phyloP scores from a whole-genome alignment of 192 early-diverging fungal genomes.

The Coemansia sp. region DNA sequence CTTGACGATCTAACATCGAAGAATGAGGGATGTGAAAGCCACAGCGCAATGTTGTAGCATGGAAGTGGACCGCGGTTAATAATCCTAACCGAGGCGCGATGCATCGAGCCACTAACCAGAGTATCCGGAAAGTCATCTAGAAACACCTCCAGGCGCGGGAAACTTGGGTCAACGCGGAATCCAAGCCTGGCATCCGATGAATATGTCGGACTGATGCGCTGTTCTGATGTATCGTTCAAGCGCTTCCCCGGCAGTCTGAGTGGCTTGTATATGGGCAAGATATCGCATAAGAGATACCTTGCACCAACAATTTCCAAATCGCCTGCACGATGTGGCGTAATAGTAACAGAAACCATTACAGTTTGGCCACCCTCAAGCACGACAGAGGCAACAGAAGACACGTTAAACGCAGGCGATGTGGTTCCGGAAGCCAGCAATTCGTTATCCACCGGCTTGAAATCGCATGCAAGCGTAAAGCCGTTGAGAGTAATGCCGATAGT shows the following conservation, averaged over 20 bases:
- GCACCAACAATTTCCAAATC: constrained; percentile 71
- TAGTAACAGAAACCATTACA: constrained; percentile 38
- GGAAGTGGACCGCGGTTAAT: constrained; percentile 81
- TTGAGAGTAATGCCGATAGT: constrained; percentile 44
- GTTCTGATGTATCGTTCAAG: constrained; percentile 73
- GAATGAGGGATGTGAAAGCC: constrained; percentile 86
- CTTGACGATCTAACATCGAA: constrained; percentile 54
- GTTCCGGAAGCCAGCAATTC: background rate
- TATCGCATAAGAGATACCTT: constrained; percentile 73
- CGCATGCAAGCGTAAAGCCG: constrained; percentile 44
- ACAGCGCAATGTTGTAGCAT: constrained; percentile 67
- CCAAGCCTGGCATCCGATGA: constrained; percentile 70
- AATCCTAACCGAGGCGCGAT: constrained; percentile 68
- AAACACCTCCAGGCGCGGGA: constrained; percentile 80
- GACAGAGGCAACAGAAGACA: constrained; percentile 26
- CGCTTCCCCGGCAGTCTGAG: constrained; percentile 70
- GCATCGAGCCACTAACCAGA: constrained; percentile 82
- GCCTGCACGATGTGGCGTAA: constrained; percentile 52
- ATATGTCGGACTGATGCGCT: constrained; percentile 60
- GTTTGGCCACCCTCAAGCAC: constrained; percentile 42
- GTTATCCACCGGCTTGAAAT: constrained; percentile 16
- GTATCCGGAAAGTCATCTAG: constrained; percentile 77
- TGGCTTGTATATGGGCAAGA: constrained; percentile 66
- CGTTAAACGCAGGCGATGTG: constrained; percentile 8
- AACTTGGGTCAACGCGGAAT: constrained; percentile 71